These are phyloP conservation scores for Stephania yunnanensis DNA, from an alignment of 164 flowering plant species.

Conservation along the genomic window DNA sequence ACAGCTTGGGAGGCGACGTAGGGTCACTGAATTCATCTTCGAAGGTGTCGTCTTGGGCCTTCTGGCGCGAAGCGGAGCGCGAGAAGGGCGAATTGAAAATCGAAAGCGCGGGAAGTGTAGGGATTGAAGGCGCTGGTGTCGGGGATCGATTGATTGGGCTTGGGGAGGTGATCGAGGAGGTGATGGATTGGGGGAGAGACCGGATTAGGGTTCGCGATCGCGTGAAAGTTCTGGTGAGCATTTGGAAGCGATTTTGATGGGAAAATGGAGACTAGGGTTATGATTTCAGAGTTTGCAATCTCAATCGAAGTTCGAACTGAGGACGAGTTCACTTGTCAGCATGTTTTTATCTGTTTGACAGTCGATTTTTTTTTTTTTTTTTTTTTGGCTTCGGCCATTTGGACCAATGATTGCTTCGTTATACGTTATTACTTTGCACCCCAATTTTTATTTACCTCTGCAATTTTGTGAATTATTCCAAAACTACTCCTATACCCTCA, in stretches of 20 bases:
- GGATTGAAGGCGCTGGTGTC: constrained; percentile 2
- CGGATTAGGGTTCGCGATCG: constrained; percentile 19
- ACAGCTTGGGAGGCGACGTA: constrained; percentile 46
- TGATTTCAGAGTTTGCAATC: no score
- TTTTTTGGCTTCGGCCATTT: no score
- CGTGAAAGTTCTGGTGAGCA: constrained; percentile 27
- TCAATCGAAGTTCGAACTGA: no score
- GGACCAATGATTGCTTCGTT: no score
- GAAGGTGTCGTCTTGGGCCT: constrained; percentile 14
- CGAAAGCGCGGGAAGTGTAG: background rate
- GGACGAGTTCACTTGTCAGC: no score
- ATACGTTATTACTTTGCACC: no score
- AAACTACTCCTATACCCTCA: no score
- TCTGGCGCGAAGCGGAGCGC: constrained; percentile 19
- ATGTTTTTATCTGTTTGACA: no score
- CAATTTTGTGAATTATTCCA: no score
- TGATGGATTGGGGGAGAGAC: constrained; percentile 10
- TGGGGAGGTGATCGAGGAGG: background rate
- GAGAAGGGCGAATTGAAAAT: constrained; percentile 16
- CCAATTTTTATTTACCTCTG: no score
- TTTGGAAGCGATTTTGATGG: constrained; percentile 7
- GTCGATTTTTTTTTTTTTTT: no score
- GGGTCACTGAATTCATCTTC: constrained; percentile 26
- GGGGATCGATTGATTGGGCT: background rate
- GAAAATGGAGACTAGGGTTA: no score